Evolutionary conservation across 2,329 filamentous ascomycete genomes (phyloP).

Genomic region (Fonsecaea nubica): DNA sequence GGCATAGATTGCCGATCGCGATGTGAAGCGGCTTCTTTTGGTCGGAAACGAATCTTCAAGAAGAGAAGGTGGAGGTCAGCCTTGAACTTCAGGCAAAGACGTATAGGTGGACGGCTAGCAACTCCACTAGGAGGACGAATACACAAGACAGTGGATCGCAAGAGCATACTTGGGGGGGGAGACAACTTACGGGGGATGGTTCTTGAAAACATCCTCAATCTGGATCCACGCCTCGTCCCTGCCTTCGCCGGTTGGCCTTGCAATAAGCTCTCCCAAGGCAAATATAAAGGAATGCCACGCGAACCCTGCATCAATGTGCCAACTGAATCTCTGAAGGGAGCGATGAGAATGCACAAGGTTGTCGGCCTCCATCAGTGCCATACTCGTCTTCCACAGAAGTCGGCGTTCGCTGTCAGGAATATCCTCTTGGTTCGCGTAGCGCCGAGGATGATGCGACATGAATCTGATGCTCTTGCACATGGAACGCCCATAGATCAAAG

Average conservation of each 20-base stretch:
- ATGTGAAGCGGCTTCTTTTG: constrained; percentile 48
- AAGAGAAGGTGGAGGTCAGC: neutral
- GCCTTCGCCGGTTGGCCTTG: constrained; percentile 45
- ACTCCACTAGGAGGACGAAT: neutral
- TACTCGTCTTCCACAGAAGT: constrained; percentile 48
- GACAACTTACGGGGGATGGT: constrained; percentile 46
- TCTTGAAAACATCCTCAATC: constrained; percentile 51
- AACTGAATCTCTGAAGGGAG: constrained; percentile 49
- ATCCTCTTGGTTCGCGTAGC: constrained; percentile 41
- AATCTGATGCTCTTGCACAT: constrained; percentile 52
- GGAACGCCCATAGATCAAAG: constrained; percentile 51
- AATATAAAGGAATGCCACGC: constrained; percentile 45
- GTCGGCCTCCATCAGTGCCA: constrained; percentile 48
- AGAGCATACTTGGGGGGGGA: neutral
- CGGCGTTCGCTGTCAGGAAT: constrained; percentile 46
- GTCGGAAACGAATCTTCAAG: constrained; percentile 41
- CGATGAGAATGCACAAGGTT: constrained; percentile 48
- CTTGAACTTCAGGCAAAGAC: neutral
- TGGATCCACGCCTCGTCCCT: constrained; percentile 52
- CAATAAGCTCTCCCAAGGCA: constrained; percentile 52
- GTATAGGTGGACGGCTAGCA: neutral
- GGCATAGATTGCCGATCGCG: constrained; percentile 51
- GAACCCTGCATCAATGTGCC: constrained; percentile 44
- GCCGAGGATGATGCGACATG: constrained; percentile 53
- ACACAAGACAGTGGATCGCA: neutral